These are phyloP conservation scores for Wickerhamomyces sp. DNA, from an alignment of 1,139 yeast species.

Conservation along the genomic window DNA sequence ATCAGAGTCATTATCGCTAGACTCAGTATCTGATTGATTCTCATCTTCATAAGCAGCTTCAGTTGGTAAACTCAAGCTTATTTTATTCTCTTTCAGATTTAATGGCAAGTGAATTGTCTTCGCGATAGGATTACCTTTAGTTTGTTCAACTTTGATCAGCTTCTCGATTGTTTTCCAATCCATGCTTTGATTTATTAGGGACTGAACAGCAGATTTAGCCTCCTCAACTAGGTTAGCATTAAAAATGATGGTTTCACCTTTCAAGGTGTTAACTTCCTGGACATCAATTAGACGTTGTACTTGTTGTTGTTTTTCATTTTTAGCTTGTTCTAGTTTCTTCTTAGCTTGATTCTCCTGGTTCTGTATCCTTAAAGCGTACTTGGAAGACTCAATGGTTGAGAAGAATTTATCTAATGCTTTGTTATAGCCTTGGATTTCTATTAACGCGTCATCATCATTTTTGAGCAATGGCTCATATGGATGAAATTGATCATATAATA, in stretches of 20 bases:
- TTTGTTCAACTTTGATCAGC: conserved; percentile 64
- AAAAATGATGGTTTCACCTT: conserved; percentile 70
- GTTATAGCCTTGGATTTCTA: conserved; percentile 59
- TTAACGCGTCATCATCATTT: conserved; percentile 27
- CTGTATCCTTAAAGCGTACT: conserved; percentile 66
- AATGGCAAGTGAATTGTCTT: conserved; percentile 61
- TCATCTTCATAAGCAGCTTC: conserved; percentile 29
- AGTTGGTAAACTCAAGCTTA: conserved; percentile 56
- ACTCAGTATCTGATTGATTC: conserved; percentile 31
- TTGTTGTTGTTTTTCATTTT: conserved; percentile 66
- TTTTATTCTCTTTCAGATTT: conserved; percentile 64
- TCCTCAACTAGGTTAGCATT: conserved; percentile 70
- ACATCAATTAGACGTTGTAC: conserved; percentile 62
- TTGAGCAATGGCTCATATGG: conserved; percentile 67
- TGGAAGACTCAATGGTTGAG: conserved; percentile 80
- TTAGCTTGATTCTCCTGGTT: conserved; percentile 73
- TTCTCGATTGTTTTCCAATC: conserved; percentile 92
- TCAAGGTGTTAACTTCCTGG: conserved; percentile 58
- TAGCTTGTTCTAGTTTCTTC: conserved; percentile 70
- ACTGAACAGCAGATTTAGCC: conserved; percentile 65
- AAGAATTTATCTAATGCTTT: conserved; percentile 79
- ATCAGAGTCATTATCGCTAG: conserved; percentile 32
- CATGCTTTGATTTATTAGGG: conserved; percentile 75
- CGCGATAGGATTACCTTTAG: conserved; percentile 63
- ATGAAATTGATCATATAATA: conserved; percentile 74